A percentile compares a stretch with the other conserved stretches of the same genome.
Evolutionary conservation across 2,329 filamentous ascomycete genomes (phyloP).

Genomic region (Fusarium mexicanum): DNA sequence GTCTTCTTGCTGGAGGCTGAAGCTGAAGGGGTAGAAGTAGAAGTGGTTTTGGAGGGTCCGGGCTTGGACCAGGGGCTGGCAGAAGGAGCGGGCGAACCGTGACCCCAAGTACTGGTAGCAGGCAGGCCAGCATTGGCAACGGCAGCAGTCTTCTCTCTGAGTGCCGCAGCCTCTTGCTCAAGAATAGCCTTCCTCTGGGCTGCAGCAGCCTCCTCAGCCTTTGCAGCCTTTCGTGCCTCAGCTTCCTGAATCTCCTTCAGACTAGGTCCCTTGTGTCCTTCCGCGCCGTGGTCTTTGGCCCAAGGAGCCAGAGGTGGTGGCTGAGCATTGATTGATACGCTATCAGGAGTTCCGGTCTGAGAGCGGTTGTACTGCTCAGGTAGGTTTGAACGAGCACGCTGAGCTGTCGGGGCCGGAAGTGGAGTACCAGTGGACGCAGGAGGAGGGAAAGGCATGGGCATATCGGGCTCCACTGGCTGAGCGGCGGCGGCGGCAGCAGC

Average conservation of each 20-base stretch:
- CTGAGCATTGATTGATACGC: slow-evolving; percentile 52
- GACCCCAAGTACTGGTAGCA: slow-evolving; percentile 89
- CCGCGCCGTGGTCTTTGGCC: slow-evolving; percentile 83
- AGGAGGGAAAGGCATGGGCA: slow-evolving; percentile 81
- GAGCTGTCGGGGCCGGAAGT: slow-evolving; percentile 87
- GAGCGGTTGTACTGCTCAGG: slow-evolving; percentile 79
- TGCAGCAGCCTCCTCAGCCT: slow-evolving; percentile 83
- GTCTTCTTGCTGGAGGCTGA: slow-evolving; percentile 77
- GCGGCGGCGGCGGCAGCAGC: slow-evolving; percentile 49
- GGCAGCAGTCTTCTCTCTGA: slow-evolving; percentile 65
- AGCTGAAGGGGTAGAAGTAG: slow-evolving; percentile 35
- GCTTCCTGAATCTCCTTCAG: slow-evolving; percentile 97
- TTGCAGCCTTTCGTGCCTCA: slow-evolving; percentile 91
- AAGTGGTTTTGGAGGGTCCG: slow-evolving; percentile 54
- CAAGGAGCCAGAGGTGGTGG: slow-evolving; percentile 87
- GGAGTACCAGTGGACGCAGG: slow-evolving; percentile 75
- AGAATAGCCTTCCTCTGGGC: slow-evolving; percentile 79
- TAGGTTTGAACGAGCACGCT: slow-evolving; percentile 83
- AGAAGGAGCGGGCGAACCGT: slow-evolving; percentile 75
- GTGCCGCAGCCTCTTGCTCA: slow-evolving; percentile 78
- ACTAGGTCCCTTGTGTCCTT: slow-evolving; percentile 83
- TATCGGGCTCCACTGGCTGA: slow-evolving; percentile 64
- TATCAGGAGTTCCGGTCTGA: slow-evolving; percentile 79
- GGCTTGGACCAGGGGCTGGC: slow-evolving; percentile 76
- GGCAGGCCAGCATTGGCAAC: slow-evolving; percentile 72